Evolutionary conservation across 257 asterid genomes (phyloP), one percentile per base, ranked within the genome.

Genomic region (Rubia yunnanensis): DNA sequence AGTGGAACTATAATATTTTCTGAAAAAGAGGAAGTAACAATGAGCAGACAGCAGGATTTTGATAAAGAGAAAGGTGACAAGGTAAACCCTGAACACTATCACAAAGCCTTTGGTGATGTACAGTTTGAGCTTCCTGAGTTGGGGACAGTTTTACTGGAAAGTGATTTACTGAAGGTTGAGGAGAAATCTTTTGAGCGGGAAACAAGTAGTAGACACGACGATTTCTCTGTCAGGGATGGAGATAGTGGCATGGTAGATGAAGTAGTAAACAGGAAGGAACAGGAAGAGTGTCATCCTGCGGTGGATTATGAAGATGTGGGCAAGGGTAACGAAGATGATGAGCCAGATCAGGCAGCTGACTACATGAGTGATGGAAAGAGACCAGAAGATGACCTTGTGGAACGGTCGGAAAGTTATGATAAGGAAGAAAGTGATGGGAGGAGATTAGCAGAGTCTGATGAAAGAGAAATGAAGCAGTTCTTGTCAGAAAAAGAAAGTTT

Each of bases 401-500:
- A 53, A 65, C 61, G 67, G 30, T 75, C 49, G 53, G 76, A 64
- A 55, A 75, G 46, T 66, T 65, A 56, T 73, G 35, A 64, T 71
- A 80, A 74, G 61, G 68, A 67, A 44, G 82, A 81, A 72, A 68
- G 48, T 71, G 74, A 71, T 54, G 74, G 74, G 49, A 27, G 49
- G 59, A 78, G 74, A 41, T 69, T 50, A 26, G 60, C 46, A 27
- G 54, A 63, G 58, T 64, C 73, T 57, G 73, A 68, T 66, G 79
- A 72, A 64, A 76, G 48, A 35, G 82, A 76, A 53, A 81, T 68
- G 55, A 23, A 41, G 55, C 74, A 55, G 64, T 70, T 23, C 54
- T 68, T 63, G 48, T 62, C 68, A 34, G 50, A 74, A 62, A 82
- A 57, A 65, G 83, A 77, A 61, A 64, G 11, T 49, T 53, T 62